Conservation (phyloP, 192 early-diverging fungal species). For the Podila horticola region DNA sequence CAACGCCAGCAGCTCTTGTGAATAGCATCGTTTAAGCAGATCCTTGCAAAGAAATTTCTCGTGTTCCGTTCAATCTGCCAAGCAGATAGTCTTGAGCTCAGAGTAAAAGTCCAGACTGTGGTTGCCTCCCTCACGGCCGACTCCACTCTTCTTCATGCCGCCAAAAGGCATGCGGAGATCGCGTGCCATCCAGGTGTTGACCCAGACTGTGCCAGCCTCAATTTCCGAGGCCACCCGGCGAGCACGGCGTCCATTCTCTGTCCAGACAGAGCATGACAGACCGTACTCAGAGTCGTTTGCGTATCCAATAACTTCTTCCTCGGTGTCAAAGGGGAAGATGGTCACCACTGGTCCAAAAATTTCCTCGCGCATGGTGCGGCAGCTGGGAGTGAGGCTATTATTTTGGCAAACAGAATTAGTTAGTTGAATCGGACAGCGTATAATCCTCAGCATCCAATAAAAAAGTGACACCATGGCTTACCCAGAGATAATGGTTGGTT, state of each 20-base stretch:
- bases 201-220: slow-evolving; percentile 79
- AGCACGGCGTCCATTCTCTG: slow-evolving; percentile 67
- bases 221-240: slow-evolving; percentile 69
- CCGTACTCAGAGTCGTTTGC: slow-evolving; percentile 80
- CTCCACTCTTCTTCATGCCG: slow-evolving; percentile 71
- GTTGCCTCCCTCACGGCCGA: slow-evolving; percentile 73
- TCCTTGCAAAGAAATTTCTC: no score
- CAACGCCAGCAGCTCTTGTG: no score
- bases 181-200: slow-evolving; percentile 81
- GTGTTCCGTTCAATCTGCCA: slow-evolving; percentile 36
- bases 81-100: slow-evolving; percentile 64
- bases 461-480: slow-evolving; percentile 13
- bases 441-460: neutral
- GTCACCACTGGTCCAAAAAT: slow-evolving; percentile 89
- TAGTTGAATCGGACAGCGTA: no score
- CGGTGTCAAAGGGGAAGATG: slow-evolving; percentile 75
- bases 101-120: slow-evolving; percentile 77
- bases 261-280: slow-evolving; percentile 77
- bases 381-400: slow-evolving; percentile 42
- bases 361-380: slow-evolving; percentile 72
- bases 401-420: neutral
- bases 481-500: slow-evolving; percentile 78
- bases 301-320: slow-evolving; percentile 72
- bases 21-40: no score
- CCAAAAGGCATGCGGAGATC: slow-evolving; percentile 86